Evolutionary conservation across 208 protist species (phyloP), one percentile per base, ranked within the genome.

Genomic region (Crithidia acanthocephali): DNA sequence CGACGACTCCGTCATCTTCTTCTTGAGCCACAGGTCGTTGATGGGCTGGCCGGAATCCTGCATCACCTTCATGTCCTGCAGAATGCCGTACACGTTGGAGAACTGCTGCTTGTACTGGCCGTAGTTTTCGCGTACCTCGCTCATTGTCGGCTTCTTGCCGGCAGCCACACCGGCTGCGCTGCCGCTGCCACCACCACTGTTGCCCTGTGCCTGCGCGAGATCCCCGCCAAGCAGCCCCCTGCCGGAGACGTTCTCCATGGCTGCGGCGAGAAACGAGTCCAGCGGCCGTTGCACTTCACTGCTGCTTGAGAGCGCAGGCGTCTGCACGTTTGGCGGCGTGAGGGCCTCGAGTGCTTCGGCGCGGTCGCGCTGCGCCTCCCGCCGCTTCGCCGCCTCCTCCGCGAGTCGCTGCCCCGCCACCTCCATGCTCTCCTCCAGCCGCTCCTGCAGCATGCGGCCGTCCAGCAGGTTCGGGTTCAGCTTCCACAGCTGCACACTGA

Each of bases 401-500:
- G 66, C 61, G 8, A 81, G 51, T 2, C 61, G 65, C 62, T 69
- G 81, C 20, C 79, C 80, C 0, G 67, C 60, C 25, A 75, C 30
- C 51, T 70, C 77, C 25, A 93, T 69, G n/a, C 71, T 82, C 25
- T 84, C 60, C 44, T 93, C 88, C 8, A 94, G 68, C 11, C 87
- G 76, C 47, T 94, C 85, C 69, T 93, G 87, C 27, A 96, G 76
- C 50, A 88, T 53, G 22, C 88, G 74, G 3, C 75, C 71, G 55
- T 96, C 92, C 23, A 96, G 70, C 28, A 96, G 68, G 32, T 83
- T 73, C 6, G 83, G 80, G 65, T 80, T 83, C 20, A 94, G 75
- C 67, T 81, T 85, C 89, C 92, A 96, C 27, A 92, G 50, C 80
- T 96, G 91, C 28, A 96, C 76, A 45, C 87, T 83, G 5, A 96